These are phyloP conservation scores for Mycena pura DNA, from an alignment of 768 basidiomycete genomes.

Conservation along the genomic window DNA sequence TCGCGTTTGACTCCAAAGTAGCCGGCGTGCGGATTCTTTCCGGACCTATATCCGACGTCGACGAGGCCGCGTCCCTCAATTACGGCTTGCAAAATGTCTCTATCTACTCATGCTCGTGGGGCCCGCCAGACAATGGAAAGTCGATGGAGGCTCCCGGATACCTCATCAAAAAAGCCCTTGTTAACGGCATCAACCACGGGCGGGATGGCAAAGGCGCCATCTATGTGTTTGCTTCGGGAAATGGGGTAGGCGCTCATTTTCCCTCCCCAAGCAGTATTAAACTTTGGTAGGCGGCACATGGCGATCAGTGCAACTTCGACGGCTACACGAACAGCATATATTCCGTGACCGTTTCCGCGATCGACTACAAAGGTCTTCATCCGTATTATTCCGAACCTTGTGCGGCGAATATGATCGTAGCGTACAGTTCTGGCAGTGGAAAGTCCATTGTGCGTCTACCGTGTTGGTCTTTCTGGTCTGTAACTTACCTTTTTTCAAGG, in stretches of 20 bases:
- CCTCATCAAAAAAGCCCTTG: conserved; percentile 89
- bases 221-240: conserved; percentile 97
- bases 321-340: conserved; percentile 99
- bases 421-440: conserved; percentile 94
- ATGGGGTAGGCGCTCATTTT: too few relatives aligned
- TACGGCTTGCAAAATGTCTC: conserved; percentile 91
- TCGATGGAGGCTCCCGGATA: conserved; percentile 93
- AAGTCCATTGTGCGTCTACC: conserved; percentile 82
- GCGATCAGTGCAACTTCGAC: conserved; percentile 99
- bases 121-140: conserved; percentile 86
- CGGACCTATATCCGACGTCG: conserved; percentile 91
- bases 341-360: conserved; percentile 91
- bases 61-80: conserved; percentile 95
- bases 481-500: conserved; percentile 50
- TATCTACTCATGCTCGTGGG: conserved; percentile 98
- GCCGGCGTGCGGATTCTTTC: conserved; percentile 96
- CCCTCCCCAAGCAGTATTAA: too few relatives aligned
- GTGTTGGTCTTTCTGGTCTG: neutral
- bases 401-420: conserved; percentile 94
- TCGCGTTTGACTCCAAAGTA: conserved; percentile 90
- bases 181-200: conserved; percentile 92
- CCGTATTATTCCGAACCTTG: conserved; percentile 99
- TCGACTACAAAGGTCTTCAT: conserved; percentile 91
- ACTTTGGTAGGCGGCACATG: too few relatives aligned
- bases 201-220: conserved; percentile 90